Evolutionary conservation across 768 basidiomycete genomes (phyloP), one percentile per base, ranked within the genome.

Genomic region (Tremella fuciformis): DNA sequence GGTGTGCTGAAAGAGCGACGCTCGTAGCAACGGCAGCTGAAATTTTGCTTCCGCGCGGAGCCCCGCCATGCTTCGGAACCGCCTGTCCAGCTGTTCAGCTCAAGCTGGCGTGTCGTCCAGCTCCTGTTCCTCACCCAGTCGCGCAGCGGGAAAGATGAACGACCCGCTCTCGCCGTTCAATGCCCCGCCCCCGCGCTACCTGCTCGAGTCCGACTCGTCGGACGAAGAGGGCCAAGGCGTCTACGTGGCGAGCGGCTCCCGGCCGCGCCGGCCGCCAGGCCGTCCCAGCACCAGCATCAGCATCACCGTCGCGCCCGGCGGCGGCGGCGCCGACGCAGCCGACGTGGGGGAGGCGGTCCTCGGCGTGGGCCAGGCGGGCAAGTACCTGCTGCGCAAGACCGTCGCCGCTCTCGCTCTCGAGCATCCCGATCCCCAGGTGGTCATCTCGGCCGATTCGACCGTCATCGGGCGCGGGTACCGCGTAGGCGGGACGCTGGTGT

Each of bases 121-220:
- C 11, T 6, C 29, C 4, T 6, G 6, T 34, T 34, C 29, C 11
- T 34, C 29, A 34, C 29, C 4, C 29, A 34, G 29, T 34, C 29
- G 29, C 4, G 29, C 48, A 25, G 24, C 15, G 15, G 24, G 18
- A 37, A 52, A 8, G 3, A 71, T 71, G 70, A 65, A 69, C 65
- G 72, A 74, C 56, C 69, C 72, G 3, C 34, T 67, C 18, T 63
- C 67, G 13, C 37, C 67, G 1, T 41, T 71, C 8, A 53, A 37
- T 13, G 69, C 54, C 8, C 69, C 69, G 7, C 72, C 72, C 9
- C 69, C 69, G 13, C 56, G 72, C 47, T 74, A 74, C 55, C 59
- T 70, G 19, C 65, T 74, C 39, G 72, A 74, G 54, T 74, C 72
- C 24, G 72, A 74, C 42, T 71, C 69, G 0, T 69, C 67, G n/a